Percentiles rank a stretch among this genome's conserved stretches.
Evolutionary conservation across 2,329 filamentous ascomycete genomes (phyloP).

Genomic region (Ceratocystis eucalypticola): DNA sequence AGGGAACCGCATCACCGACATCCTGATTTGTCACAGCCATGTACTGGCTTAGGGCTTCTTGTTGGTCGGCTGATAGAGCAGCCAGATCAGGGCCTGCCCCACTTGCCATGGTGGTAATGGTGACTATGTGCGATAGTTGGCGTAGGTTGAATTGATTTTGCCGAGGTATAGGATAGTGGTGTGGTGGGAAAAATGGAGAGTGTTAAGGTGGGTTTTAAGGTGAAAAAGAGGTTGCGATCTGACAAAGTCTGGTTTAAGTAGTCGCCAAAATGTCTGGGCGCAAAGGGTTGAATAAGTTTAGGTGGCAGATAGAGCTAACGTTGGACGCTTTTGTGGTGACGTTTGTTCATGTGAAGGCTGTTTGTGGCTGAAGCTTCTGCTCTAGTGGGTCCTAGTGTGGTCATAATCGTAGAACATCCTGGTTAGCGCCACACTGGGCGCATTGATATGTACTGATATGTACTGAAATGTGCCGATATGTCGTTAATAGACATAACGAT

Average conservation of each 20-base stretch:
- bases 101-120: constrained; percentile 21
- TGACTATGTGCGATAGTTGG: neutral
- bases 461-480: neutral
- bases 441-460: no score
- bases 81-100: constrained; percentile 50
- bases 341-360: neutral
- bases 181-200: neutral
- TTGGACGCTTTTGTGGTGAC: neutral
- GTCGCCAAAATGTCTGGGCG: neutral
- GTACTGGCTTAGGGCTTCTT: constrained; percentile 75
- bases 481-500: neutral
- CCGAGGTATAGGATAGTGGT: neutral
- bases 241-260: neutral
- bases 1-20: constrained; percentile 56
- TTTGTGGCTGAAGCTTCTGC: constrained; percentile 6
- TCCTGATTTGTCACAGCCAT: constrained; percentile 79
- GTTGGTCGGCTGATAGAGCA: constrained; percentile 51
- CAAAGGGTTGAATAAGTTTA: neutral
- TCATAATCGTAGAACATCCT: neutral
- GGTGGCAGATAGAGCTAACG: neutral
- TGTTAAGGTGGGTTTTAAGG: no score
- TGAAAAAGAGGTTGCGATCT: neutral
- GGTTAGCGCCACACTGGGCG: neutral
- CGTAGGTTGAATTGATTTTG: no score
- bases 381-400: neutral